phyloP scores from a whole-genome alignment of 306 rosid species.

The Acacia acuminata region DNA sequence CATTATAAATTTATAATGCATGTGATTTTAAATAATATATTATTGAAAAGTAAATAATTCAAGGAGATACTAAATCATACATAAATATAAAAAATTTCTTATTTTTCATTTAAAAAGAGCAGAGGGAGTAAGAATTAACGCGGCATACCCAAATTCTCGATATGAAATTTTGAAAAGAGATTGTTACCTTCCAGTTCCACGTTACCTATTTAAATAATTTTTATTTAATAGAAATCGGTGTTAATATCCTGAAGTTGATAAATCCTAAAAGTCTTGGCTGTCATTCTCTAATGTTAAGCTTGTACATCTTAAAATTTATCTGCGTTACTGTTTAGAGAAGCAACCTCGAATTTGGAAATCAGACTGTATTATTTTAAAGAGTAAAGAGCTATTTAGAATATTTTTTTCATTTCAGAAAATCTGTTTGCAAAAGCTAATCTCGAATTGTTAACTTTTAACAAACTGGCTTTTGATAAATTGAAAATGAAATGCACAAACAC shows the following conservation, averaged over 20 bases:
- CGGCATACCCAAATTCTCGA: not conserved
- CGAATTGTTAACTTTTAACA: too few species aligned
- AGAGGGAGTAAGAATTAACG: not conserved
- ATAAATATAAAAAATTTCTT: not conserved
- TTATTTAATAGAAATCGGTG: not conserved
- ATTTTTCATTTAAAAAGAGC: not conserved
- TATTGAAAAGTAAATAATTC: not conserved
- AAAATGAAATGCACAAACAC: not conserved
- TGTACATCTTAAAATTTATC: not conserved
- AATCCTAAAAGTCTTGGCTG: not conserved
- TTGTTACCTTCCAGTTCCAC: not conserved
- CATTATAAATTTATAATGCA: too few species aligned
- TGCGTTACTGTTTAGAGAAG: not conserved
- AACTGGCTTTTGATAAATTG: too few species aligned
- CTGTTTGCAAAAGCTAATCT: too few species aligned
- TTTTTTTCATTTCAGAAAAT: too few species aligned
- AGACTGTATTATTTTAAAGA: not conserved
- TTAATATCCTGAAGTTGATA: not conserved
- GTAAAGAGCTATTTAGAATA: too few species aligned
- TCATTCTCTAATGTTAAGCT: not conserved
- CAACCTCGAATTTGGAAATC: not conserved
- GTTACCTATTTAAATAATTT: not conserved
- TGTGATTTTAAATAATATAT: not conserved
- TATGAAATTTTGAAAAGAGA: not conserved
- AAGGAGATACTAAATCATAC: not conserved